Evolutionary conservation across 192 early-diverging fungal genomes (phyloP).

Genomic region (Phycomyces blakesleeanus): DNA sequence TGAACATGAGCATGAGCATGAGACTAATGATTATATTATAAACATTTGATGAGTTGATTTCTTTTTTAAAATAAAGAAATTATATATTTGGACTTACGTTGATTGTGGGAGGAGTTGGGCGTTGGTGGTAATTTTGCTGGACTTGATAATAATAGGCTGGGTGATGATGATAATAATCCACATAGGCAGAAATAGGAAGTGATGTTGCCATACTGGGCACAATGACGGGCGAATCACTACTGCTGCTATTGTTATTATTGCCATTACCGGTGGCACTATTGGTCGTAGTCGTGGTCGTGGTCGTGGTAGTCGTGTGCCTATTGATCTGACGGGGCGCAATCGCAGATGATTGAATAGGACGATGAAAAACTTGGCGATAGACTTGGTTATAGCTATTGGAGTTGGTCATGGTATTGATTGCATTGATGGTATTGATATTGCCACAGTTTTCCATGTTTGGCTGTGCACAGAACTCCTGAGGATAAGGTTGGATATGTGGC

Average conservation of each 20-base stretch:
- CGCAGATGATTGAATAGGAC: slow-evolving; percentile 6
- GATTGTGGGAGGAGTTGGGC: background rate
- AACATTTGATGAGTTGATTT: background rate
- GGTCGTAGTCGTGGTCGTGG: too few relatives aligned
- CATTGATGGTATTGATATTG: background rate
- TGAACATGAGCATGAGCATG: too few relatives aligned
- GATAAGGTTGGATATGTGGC: slow-evolving; percentile 19
- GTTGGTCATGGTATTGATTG: background rate
- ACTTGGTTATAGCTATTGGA: slow-evolving; percentile 4
- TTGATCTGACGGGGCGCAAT: slow-evolving; percentile 6
- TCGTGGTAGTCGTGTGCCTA: background rate
- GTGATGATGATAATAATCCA: slow-evolving; percentile 14
- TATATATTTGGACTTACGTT: too few relatives aligned
- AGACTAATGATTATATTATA: too few relatives aligned
- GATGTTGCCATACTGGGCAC: slow-evolving; percentile 15
- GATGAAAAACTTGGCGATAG: slow-evolving; percentile 16
- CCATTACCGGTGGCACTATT: background rate
- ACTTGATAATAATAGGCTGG: slow-evolving; percentile 5
- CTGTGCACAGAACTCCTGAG: slow-evolving; percentile 5
- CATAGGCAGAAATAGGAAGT: background rate
- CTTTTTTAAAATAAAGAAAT: background rate
- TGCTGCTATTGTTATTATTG: background rate
- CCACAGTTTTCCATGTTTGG: background rate
- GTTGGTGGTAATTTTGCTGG: slow-evolving; percentile 10
- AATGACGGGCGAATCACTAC: slow-evolving; percentile 9